Evolutionary conservation across 176 grass and related monocot species (phyloP).

Genomic region (Lolium multiflorum): DNA sequence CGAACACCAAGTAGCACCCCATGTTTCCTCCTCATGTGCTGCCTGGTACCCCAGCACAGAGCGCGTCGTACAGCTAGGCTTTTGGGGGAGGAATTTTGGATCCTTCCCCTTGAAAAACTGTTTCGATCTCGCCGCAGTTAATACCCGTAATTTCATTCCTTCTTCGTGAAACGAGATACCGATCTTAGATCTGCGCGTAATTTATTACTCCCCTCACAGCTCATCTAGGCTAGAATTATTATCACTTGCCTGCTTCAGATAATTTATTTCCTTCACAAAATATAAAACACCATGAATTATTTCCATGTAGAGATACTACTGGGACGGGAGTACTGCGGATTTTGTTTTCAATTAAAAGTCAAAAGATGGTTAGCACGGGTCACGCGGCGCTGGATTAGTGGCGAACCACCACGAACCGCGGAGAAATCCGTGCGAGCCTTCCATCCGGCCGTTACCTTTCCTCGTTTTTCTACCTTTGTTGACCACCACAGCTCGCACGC

Average conservation of each 20-base stretch:
- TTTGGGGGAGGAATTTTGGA: neutral
- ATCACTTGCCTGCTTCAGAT: neutral
- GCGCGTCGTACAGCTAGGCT: neutral
- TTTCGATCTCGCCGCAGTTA: conserved; percentile 23
- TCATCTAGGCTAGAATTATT: neutral
- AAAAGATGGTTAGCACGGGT: conserved; percentile 38
- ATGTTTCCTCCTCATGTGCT: conserved; percentile 19
- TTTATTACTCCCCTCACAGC: neutral
- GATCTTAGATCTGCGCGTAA: conserved; percentile 40
- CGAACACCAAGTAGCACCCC: neutral
- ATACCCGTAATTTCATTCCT: conserved; percentile 20
- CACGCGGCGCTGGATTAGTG: conserved; percentile 35
- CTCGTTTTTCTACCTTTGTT: conserved; percentile 11
- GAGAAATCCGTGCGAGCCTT: conserved; percentile 40
- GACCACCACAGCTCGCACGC: conserved; percentile 1
- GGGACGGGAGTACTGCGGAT: neutral
- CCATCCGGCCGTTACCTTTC: neutral
- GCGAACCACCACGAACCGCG: conserved; percentile 16
- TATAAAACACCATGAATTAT: neutral
- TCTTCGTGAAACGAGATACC: neutral
- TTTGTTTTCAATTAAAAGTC: neutral
- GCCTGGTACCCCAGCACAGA: neutral
- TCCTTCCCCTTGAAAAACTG: neutral
- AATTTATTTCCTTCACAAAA: neutral
- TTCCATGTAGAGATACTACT: neutral